These are phyloP conservation scores for Posidonia oceanica DNA, from an alignment of 116 monocot genomes.

Conservation along the genomic window DNA sequence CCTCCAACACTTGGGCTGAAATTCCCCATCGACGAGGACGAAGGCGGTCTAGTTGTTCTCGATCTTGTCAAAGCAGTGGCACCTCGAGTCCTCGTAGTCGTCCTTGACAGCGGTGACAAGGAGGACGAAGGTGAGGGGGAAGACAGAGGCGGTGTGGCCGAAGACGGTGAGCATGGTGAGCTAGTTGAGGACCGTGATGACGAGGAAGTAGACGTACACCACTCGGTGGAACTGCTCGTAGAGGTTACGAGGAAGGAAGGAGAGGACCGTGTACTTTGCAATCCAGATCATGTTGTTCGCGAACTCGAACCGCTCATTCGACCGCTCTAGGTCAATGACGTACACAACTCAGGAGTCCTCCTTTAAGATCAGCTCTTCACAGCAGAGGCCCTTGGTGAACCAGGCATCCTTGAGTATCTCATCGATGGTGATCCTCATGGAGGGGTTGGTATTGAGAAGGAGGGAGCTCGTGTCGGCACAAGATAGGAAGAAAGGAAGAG, in stretches of 20 bases:
- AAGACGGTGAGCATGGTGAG: slow-evolving; percentile 74
- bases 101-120: slow-evolving; percentile 78
- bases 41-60: slow-evolving; percentile 45
- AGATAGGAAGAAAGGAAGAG: too few species aligned
- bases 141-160: slow-evolving; percentile 35
- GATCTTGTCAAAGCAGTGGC: slow-evolving; percentile 62
- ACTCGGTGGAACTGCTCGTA: slow-evolving; percentile 91
- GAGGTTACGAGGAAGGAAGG: slow-evolving; percentile 77
- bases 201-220: slow-evolving; percentile 79
- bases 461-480: too few species aligned
- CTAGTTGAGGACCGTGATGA: slow-evolving; percentile 58
- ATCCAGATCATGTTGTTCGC: slow-evolving; percentile 57
- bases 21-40: slow-evolving; percentile 22
- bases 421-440: slow-evolving; percentile 6
- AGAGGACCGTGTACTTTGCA: slow-evolving; percentile 55
- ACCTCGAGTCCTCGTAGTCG: slow-evolving; percentile 83
- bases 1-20: slow-evolving; percentile 46
- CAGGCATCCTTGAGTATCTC: slow-evolving; percentile 12
- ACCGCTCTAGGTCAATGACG: slow-evolving; percentile 33
- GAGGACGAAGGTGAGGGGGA: slow-evolving; percentile 77
- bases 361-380: slow-evolving; percentile 23
- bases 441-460: slow-evolving; percentile 9
- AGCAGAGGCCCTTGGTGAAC: slow-evolving; percentile 27
- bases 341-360: slow-evolving; percentile 60
- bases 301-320: slow-evolving; percentile 23